Conservation (phyloP, 164 flowering plant species). For the Vitis riparia region DNA sequence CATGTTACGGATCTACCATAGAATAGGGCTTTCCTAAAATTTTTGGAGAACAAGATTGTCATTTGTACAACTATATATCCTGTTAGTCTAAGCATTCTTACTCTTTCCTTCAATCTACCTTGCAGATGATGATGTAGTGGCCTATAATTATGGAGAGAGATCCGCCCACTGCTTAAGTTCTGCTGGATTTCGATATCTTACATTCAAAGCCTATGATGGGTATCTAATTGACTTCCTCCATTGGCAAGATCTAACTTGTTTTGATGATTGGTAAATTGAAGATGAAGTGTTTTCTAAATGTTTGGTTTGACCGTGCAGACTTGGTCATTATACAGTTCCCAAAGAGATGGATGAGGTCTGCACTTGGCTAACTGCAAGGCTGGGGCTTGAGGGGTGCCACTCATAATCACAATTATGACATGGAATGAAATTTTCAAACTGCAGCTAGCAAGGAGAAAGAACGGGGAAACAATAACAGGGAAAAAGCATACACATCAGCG, state of each 20-base stretch:
- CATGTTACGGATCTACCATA: too few relatives aligned
- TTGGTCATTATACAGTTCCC: slow-evolving; percentile 92
- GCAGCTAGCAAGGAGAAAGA: slow-evolving; percentile 10
- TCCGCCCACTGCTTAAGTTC: slow-evolving; percentile 40
- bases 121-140: slow-evolving; percentile 68
- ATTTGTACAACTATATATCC: too few relatives aligned
- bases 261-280: background rate
- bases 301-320: slow-evolving; percentile 49
- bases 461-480: slow-evolving; percentile 6
- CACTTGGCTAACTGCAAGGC: slow-evolving; percentile 68
- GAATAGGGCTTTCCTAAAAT: too few relatives aligned
- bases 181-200: slow-evolving; percentile 52
- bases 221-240: slow-evolving; percentile 21
- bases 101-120: background rate
- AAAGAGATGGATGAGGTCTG: slow-evolving; percentile 91
- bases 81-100: background rate
- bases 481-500: slow-evolving; percentile 18
- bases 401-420: slow-evolving; percentile 7
- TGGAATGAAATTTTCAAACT: slow-evolving; percentile 2
- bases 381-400: slow-evolving; percentile 65
- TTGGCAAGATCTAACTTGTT: background rate
- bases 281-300: background rate
- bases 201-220: slow-evolving; percentile 68
- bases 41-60: too few relatives aligned
- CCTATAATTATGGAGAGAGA: slow-evolving; percentile 48